These are phyloP conservation scores for Gentiana straminea DNA, from an alignment of 257 asterid genomes.

Conservation along the genomic window DNA sequence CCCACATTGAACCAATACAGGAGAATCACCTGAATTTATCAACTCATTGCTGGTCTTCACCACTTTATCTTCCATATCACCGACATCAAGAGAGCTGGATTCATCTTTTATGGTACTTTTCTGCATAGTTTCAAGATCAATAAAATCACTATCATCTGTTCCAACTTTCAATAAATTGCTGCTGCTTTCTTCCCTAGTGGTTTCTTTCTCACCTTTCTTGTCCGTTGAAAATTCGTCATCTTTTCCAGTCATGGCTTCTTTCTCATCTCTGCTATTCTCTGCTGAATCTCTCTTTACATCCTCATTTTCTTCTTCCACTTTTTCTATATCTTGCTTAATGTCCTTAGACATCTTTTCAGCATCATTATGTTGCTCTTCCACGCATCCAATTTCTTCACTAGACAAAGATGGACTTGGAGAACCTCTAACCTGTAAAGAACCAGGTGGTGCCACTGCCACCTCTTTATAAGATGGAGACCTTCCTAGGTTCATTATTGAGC, in stretches of 20 bases:
- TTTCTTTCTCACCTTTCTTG: constrained; percentile 9
- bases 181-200: constrained; percentile 29
- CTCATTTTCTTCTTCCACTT: constrained; percentile 23
- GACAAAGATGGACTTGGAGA: constrained; percentile 31
- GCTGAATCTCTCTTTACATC: constrained; percentile 21
- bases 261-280: constrained; percentile 28
- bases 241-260: constrained; percentile 20
- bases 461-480: constrained; percentile 96
- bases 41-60: constrained; percentile 15
- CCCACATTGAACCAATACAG: constrained; percentile 19
- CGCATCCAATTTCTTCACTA: constrained; percentile 21
- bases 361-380: constrained; percentile 31
- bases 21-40: constrained; percentile 24
- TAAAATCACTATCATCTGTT: constrained; percentile 10
- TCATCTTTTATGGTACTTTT: constrained; percentile 19
- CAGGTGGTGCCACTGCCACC: constrained; percentile 97
- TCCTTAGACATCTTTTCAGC: constrained; percentile 18
- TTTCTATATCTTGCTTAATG: constrained; percentile 23
- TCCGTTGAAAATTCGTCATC: constrained; percentile 27
- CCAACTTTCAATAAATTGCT: constrained; percentile 25
- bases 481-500: constrained; percentile 76
- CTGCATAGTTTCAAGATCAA: constrained; percentile 22
- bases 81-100: constrained; percentile 20
- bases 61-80: constrained; percentile 25
- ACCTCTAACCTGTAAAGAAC: constrained; percentile 59